Percentiles rank a stretch among this genome's conserved stretches.
Conservation (phyloP, 1,139 yeast genomes). For the Geotrichum aggregatum region DNA sequence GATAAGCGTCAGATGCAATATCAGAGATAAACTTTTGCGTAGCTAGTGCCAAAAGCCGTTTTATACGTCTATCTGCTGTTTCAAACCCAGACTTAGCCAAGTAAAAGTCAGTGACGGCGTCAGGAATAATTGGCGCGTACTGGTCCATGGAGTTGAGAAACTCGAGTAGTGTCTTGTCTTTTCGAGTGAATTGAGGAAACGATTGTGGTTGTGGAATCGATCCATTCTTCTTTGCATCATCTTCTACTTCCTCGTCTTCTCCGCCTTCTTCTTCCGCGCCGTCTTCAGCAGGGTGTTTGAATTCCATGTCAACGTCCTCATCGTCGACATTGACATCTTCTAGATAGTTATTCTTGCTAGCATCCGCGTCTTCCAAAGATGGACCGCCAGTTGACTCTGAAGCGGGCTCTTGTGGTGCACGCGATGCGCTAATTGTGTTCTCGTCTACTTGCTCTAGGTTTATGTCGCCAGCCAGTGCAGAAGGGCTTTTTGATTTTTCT, state of each 20-base stretch:
- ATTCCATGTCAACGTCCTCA: conserved; percentile 29
- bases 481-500: not conserved
- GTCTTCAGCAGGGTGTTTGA: conserved; percentile 18
- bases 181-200: conserved; percentile 68
- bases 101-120: conserved; percentile 94
- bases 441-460: not conserved
- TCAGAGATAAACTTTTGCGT: conserved; percentile 94
- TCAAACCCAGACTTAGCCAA: conserved; percentile 85
- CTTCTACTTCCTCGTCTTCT: too few species aligned
- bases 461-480: not conserved
- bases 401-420: too few species aligned
- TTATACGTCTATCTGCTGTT: conserved; percentile 72
- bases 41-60: conserved; percentile 83
- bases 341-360: not conserved
- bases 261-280: too few species aligned
- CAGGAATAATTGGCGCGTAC: conserved; percentile 94
- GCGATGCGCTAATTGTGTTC: too few species aligned
- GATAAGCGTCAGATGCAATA: conserved; percentile 94
- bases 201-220: conserved; percentile 30
- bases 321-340: conserved; percentile 19
- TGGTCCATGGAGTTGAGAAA: conserved; percentile 87
- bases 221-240: too few species aligned
- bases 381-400: too few species aligned
- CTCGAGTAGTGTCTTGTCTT: conserved; percentile 84
- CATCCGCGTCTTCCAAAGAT: too few species aligned